Evolutionary conservation across 2,329 filamentous ascomycete species (phyloP).

Genomic region (Ceratocystis cubensis): DNA sequence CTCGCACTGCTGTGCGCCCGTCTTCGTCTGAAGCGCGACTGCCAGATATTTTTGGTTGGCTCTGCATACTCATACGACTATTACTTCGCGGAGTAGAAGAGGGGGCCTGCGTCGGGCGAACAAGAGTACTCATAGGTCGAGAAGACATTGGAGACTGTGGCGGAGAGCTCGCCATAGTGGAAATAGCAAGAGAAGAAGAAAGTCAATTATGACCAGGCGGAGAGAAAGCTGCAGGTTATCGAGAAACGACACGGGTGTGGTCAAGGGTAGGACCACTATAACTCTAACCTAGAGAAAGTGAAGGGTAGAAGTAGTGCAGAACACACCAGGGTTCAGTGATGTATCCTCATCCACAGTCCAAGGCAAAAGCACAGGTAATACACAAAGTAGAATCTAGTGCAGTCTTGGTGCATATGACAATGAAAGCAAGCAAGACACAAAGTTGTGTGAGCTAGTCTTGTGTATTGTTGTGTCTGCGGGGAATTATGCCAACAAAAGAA

Average conservation of each 20-base stretch:
- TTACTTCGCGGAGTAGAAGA: conserved; percentile 50
- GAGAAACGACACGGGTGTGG: background rate
- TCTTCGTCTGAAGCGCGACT: conserved; percentile 86
- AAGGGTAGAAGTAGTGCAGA: background rate
- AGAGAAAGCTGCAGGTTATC: background rate
- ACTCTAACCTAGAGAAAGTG: background rate
- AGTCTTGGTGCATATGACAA: conserved; percentile 5
- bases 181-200: background rate
- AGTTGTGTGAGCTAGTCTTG: background rate
- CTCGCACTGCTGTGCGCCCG: conserved; percentile 82
- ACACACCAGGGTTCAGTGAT: background rate
- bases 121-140: conserved; percentile 70
- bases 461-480: background rate
- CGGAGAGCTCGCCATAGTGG: conserved; percentile 53
- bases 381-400: background rate
- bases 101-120: conserved; percentile 40
- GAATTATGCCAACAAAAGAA: conserved; percentile 6
- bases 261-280: background rate
- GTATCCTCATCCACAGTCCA: background rate
- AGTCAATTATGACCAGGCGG: background rate
- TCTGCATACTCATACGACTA: conserved; percentile 74
- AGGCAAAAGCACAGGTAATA: background rate
- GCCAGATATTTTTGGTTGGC: conserved; percentile 56
- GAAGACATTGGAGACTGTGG: conserved; percentile 51
- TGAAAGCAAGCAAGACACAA: background rate